Conservation (phyloP, 768 basidiomycete species). For the Glaciozyma antarctica region DNA sequence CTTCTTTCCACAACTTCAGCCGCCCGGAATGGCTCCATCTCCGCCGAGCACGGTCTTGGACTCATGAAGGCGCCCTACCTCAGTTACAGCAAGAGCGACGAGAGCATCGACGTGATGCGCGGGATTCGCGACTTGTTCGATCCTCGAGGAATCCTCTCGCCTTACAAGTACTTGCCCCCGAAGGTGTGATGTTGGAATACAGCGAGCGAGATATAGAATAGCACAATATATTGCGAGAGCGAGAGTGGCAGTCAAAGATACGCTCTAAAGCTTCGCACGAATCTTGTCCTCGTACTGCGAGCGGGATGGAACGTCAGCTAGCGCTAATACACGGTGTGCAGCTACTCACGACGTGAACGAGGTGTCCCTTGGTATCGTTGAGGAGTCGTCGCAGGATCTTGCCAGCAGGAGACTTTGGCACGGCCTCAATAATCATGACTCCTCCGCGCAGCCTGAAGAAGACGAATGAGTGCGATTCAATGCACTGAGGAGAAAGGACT, state of each 20-base stretch:
- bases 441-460: conserved; percentile 32
- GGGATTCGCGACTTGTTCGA: conserved; percentile 82
- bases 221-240: too few species aligned
- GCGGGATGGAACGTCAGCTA: neutral
- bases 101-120: conserved; percentile 80
- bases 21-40: conserved; percentile 71
- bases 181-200: neutral
- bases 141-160: conserved; percentile 85
- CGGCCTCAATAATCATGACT: conserved; percentile 28
- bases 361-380: conserved; percentile 30
- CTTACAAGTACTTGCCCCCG: conserved; percentile 36
- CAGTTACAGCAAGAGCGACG: conserved; percentile 68
- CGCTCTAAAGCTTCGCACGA: conserved; percentile 24
- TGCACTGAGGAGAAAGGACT: neutral
- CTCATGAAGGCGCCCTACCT: conserved; percentile 86
- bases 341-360: conserved; percentile 16
- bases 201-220: neutral
- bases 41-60: conserved; percentile 96
- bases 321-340: neutral
- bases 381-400: conserved; percentile 33
- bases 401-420: conserved; percentile 33
- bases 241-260: neutral
- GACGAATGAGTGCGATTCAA: neutral
- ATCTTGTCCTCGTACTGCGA: conserved; percentile 23
- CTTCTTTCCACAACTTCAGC: conserved; percentile 30